Evolutionary conservation across 2,329 filamentous ascomycete genomes (phyloP).

Genomic region (Ceratocystis lukuohia): DNA sequence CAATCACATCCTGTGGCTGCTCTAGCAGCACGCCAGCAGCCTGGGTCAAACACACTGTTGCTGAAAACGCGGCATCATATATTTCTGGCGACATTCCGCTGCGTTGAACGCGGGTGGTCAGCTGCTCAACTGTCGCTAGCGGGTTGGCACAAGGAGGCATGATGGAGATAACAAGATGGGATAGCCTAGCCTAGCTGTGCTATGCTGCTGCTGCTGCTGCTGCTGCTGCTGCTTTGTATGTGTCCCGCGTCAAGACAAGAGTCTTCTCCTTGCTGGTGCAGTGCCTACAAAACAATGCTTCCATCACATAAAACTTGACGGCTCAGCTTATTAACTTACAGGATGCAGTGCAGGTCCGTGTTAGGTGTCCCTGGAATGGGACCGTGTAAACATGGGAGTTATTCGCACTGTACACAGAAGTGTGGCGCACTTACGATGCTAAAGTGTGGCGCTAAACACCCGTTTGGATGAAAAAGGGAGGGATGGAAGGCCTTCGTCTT

Average conservation of each 20-base stretch:
- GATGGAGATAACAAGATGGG: not conserved
- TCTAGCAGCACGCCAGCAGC: conserved; percentile 68
- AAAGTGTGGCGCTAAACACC: not conserved
- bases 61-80: conserved; percentile 57
- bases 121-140: conserved; percentile 57
- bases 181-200: not conserved
- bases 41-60: conserved; percentile 61
- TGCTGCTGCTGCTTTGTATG: no score
- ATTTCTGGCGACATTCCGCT: conserved; percentile 51
- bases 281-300: not conserved
- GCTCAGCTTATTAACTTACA: not conserved
- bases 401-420: not conserved
- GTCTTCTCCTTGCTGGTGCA: not conserved
- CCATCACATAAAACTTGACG: not conserved
- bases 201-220: not conserved
- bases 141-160: conserved; percentile 44
- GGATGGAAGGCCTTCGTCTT: not conserved
- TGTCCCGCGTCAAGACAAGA: not conserved
- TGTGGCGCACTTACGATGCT: not conserved
- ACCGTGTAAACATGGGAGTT: not conserved
- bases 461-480: not conserved
- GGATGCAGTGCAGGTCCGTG: not conserved
- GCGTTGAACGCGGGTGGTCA: conserved; percentile 43
- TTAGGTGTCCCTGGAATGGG: not conserved
- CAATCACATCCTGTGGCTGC: conserved; percentile 72